Evolutionary conservation across 768 basidiomycete genomes (phyloP).

Genomic region (Phylloporus sp.): DNA sequence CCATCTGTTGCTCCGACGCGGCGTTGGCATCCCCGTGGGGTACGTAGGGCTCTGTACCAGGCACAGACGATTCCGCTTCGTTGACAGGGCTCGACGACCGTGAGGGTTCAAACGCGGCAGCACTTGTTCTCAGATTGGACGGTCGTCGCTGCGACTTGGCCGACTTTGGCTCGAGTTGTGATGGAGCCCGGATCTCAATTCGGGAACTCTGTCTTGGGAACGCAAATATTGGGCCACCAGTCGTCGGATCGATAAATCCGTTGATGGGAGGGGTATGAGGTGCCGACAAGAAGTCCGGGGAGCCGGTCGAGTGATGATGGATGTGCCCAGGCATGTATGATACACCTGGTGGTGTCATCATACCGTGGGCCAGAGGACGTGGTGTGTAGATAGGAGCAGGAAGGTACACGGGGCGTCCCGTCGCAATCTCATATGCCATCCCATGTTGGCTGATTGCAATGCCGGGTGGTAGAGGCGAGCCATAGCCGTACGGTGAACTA

Average conservation of each 20-base stretch:
- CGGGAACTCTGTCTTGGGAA: constrained; percentile 70
- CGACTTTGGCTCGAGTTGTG: constrained; percentile 24
- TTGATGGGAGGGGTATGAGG: constrained; percentile 60
- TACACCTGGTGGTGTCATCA: constrained; percentile 44
- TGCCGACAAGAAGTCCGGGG: constrained; percentile 60
- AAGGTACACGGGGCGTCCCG: constrained; percentile 75
- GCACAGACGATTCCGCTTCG: constrained; percentile 8
- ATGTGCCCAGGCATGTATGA: constrained; percentile 61
- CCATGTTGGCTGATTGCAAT: constrained; percentile 72
- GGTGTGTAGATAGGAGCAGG: constrained; percentile 65
- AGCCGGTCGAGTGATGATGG: constrained; percentile 55
- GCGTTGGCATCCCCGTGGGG: constrained; percentile 16
- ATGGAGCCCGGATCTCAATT: constrained; percentile 69
- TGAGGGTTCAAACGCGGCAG: constrained; percentile 48
- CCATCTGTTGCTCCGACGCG: constrained; percentile 27
- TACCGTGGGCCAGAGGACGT: constrained; percentile 58
- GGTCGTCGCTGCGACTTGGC: constrained; percentile 28
- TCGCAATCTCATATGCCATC: constrained; percentile 77
- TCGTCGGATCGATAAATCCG: constrained; percentile 61
- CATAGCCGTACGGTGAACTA: constrained; percentile 64
- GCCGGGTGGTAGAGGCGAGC: constrained; percentile 59
- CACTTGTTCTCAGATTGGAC: constrained; percentile 47
- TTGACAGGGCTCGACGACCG: constrained; percentile 27
- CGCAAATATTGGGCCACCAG: constrained; percentile 68
- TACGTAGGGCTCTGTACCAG: constrained; percentile 12